Evolutionary conservation across 116 monocot species (phyloP), one percentile per base, ranked within the genome.

Genomic region (Iris pallida): DNA sequence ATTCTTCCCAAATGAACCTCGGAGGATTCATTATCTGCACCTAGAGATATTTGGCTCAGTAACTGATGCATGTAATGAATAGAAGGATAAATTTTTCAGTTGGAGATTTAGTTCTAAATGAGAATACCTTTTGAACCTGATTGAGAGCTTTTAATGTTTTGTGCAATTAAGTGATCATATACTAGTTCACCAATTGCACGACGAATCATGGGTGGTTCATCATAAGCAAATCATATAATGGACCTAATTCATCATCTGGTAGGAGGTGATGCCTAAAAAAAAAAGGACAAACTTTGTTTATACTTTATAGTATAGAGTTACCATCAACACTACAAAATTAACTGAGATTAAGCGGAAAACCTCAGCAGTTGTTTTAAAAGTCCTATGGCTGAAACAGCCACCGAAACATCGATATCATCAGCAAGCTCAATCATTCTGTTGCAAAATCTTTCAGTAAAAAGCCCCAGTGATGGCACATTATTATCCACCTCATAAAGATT

Each of bases 381-480:
- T 47, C 90, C 90, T 70, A 97, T 97, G 44, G 92, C 92, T 53
- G 90, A 85, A 3, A 97, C 97, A 16, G 92, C 85, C 52, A 92
- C 97, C 48, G 90, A 82, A 75, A 87, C 81, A 78, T 97, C 97
- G 59, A 97, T 83, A 52, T 97, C 97, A 78, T 97, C 97, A 59
- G 97, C 97, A 83, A 97, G 92, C 73, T 97, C 89, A 71, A 97
- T 89, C 97, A 97, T 87, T 72, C 97, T 74, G 45, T 83, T 85
- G 69, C 85, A 89, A 76, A 97, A 97, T 42, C 97, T 87, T 75
- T 89, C 92, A 10, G 97, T 97, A 70, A 97, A 97, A 64, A 97
- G 92, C 45, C 97, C 87, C 65, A 97, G 97, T 45, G 90, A 92
- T 69, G 92, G 97, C 53, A 97, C 82, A 78, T 92, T 97, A 69